Conservation (phyloP, 257 asterid genomes). For the Leptodermis oblonga region DNA sequence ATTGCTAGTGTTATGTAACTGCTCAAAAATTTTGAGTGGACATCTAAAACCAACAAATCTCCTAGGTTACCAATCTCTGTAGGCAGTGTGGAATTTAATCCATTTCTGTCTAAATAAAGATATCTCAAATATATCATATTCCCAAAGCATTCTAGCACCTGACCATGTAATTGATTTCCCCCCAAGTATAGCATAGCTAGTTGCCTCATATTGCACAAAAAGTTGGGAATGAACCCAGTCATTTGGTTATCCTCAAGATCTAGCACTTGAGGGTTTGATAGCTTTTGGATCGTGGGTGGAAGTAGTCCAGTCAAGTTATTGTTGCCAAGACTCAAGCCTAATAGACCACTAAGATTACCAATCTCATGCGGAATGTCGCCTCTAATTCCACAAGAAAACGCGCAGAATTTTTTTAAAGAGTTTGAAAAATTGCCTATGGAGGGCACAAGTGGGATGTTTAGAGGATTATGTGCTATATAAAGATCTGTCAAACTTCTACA, state of each 20-base stretch:
- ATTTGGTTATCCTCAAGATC: not conserved
- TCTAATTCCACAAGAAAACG: not conserved
- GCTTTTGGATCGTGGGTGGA: not conserved
- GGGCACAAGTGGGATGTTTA: not conserved
- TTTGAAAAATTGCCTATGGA: not conserved
- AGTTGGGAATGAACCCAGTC: constrained; percentile 2
- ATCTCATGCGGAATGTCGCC: constrained; percentile 10
- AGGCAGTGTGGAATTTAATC: not conserved
- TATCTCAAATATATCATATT: constrained; percentile 7
- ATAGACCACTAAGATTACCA: constrained; percentile 7
- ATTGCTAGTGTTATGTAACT: not conserved
- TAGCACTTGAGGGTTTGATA: constrained; percentile 8
- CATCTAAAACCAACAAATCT: not conserved
- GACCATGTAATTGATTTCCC: not conserved
- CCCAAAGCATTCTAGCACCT: constrained; percentile 9
- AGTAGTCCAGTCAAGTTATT: not conserved
- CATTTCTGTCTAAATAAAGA: not conserved
- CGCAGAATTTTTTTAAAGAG: not conserved
- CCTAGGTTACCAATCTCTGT: not conserved
- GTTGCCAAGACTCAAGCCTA: not conserved
- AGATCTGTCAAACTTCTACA: not conserved
- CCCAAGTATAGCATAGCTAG: not conserved
- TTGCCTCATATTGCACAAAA: not conserved
- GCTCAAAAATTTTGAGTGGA: not conserved
- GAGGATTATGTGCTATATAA: not conserved